A percentile compares a stretch with the other conserved stretches of the same genome.
Evolutionary conservation across 1,284 basidiomycete species (phyloP).

Genomic region (Leccinum huronense): DNA sequence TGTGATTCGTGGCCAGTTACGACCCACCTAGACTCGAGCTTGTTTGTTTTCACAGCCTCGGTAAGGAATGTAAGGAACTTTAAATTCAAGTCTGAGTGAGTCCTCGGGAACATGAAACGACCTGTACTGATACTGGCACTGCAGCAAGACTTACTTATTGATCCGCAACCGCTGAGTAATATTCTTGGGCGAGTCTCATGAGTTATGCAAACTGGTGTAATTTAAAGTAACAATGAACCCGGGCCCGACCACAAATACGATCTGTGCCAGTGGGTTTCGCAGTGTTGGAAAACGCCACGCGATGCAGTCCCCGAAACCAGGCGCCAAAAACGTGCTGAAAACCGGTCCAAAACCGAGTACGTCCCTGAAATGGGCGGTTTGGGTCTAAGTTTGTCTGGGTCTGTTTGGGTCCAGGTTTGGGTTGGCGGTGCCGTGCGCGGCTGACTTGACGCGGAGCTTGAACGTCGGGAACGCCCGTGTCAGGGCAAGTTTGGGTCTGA

Average conservation of each 20-base stretch:
- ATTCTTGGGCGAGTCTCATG: too few relatives aligned
- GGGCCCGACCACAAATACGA: too few relatives aligned
- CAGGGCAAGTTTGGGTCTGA: too few relatives aligned
- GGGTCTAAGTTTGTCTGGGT: too few relatives aligned
- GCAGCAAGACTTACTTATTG: background rate
- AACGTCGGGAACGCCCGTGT: too few relatives aligned
- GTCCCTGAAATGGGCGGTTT: too few relatives aligned
- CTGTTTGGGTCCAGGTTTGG: too few relatives aligned
- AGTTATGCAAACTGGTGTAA: too few relatives aligned
- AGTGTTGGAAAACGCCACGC: background rate
- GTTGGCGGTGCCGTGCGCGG: too few relatives aligned
- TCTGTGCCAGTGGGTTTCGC: background rate
- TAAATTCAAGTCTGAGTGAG: background rate
- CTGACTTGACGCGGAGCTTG: too few relatives aligned
- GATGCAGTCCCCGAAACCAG: background rate
- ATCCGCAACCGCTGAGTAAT: background rate
- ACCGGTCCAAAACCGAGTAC: background rate
- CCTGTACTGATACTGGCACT: background rate
- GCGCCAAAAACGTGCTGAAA: background rate
- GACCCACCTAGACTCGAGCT: background rate
- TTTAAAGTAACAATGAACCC: background rate
- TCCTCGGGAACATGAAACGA: background rate
- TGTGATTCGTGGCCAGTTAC: background rate
- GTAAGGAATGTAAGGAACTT: background rate
- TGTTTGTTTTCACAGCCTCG: background rate